These are phyloP conservation scores for Guyanaporus albipodus DNA, from an alignment of 768 basidiomycete species.

Conservation along the genomic window DNA sequence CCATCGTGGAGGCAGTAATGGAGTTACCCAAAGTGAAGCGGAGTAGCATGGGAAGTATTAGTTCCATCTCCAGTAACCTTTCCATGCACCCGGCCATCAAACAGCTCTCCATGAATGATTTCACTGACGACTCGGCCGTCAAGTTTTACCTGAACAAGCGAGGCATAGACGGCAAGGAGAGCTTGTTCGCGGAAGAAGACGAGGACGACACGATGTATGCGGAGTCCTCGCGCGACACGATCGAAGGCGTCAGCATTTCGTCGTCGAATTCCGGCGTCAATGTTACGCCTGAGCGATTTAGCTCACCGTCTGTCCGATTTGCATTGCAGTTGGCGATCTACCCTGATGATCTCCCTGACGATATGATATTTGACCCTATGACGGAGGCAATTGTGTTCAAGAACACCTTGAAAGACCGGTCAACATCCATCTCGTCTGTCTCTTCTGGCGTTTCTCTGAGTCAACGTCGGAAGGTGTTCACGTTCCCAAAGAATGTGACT, in stretches of 20 bases:
- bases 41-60: slow-evolving; percentile 90
- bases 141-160: slow-evolving; percentile 91
- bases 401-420: slow-evolving; percentile 58
- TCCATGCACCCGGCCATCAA: slow-evolving; percentile 95
- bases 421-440: slow-evolving; percentile 37
- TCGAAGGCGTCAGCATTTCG: slow-evolving; percentile 18
- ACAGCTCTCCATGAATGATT: slow-evolving; percentile 94
- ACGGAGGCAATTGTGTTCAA: slow-evolving; percentile 95
- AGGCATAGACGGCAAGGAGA: slow-evolving; percentile 41
- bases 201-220: slow-evolving; percentile 40
- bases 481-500: slow-evolving; percentile 91
- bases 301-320: slow-evolving; percentile 80
- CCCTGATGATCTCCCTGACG: slow-evolving; percentile 88
- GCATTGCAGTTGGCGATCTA: slow-evolving; percentile 84
- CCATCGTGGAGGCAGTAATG: slow-evolving; percentile 74
- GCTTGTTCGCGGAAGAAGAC: slow-evolving; percentile 41
- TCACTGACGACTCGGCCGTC: slow-evolving; percentile 93
- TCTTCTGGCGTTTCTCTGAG: slow-evolving; percentile 55
- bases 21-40: slow-evolving; percentile 86
- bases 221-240: slow-evolving; percentile 34
- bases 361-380: slow-evolving; percentile 89
- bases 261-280: slow-evolving; percentile 31
- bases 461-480: slow-evolving; percentile 76
- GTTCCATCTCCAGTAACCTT: slow-evolving; percentile 87
- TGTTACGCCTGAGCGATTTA: slow-evolving; percentile 69